Conservation (phyloP, 2,329 filamentous ascomycete genomes). For the Ophiostoma ips region DNA sequence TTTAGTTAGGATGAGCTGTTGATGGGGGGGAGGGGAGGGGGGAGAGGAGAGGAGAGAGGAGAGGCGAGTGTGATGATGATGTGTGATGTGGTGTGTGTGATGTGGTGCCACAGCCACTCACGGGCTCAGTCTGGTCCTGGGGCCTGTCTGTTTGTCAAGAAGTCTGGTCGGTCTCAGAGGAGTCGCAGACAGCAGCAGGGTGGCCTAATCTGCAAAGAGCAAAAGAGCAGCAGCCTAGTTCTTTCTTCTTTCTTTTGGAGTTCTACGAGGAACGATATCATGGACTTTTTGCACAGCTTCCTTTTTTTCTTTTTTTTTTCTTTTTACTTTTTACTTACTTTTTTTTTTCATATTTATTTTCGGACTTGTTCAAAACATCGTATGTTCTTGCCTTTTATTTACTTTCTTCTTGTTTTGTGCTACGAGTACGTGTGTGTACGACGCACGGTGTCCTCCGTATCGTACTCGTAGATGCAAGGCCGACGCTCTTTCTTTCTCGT, state of each 20-base stretch:
- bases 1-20: background rate
- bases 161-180: background rate
- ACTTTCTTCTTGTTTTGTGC: background rate
- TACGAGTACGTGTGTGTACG: too few relatives aligned
- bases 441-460: too few relatives aligned
- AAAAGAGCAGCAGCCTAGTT: too few relatives aligned
- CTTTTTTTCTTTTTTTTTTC: background rate
- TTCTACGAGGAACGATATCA: too few relatives aligned
- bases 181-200: too few relatives aligned
- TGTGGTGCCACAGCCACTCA: constrained; percentile 10
- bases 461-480: too few relatives aligned
- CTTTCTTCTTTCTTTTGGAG: too few relatives aligned
- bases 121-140: background rate
- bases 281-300: too few relatives aligned
- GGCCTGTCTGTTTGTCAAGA: background rate
- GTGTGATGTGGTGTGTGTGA: background rate
- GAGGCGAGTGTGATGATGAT: background rate
- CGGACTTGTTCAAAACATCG: too few relatives aligned
- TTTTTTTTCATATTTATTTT: background rate
- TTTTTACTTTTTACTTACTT: background rate
- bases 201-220: too few relatives aligned
- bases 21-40: constrained; percentile 1
- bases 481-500: too few relatives aligned
- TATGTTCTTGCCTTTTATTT: too few relatives aligned
- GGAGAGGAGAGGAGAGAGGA: background rate